Evolutionary conservation across 2,329 filamentous ascomycete species (phyloP).

Genomic region (Pseudogymnoascus pannorum): DNA sequence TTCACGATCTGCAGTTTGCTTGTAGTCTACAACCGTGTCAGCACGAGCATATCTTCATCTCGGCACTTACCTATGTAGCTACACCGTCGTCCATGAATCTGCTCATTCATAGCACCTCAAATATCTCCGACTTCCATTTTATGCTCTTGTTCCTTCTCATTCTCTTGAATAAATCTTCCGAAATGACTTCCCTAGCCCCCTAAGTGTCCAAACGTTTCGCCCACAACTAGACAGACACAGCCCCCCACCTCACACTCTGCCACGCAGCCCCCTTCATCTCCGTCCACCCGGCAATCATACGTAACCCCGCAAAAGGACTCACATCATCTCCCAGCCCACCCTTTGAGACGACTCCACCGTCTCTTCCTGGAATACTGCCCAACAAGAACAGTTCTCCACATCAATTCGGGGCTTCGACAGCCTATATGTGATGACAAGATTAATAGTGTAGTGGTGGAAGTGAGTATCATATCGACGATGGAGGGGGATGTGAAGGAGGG

Average conservation of each 20-base stretch:
- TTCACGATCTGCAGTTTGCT: neutral
- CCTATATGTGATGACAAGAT: constrained; percentile 7
- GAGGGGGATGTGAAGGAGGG: neutral
- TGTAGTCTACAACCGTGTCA: neutral
- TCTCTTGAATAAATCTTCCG: neutral
- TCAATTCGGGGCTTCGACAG: neutral
- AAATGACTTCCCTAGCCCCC: neutral
- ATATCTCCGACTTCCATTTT: too few relatives aligned
- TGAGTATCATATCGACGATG: neutral
- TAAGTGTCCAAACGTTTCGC: constrained; percentile 30
- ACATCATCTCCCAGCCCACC: neutral
- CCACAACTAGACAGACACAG: constrained; percentile 36
- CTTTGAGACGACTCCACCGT: constrained; percentile 13
- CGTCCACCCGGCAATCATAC: constrained; percentile 36
- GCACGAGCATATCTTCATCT: neutral
- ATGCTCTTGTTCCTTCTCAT: too few relatives aligned
- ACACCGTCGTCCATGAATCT: neutral
- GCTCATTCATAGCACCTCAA: too few relatives aligned
- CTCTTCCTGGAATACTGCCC: constrained; percentile 10
- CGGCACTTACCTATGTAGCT: neutral
- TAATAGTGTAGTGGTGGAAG: constrained; percentile 5
- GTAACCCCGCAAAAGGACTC: constrained; percentile 11
- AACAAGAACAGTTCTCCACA: constrained; percentile 11
- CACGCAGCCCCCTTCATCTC: constrained; percentile 44
- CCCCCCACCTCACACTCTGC: constrained; percentile 42